Evolutionary conservation across 1,284 basidiomycete species (phyloP), one percentile per base, ranked within the genome.

Genomic region (Austroboletus novae-zelandiae): DNA sequence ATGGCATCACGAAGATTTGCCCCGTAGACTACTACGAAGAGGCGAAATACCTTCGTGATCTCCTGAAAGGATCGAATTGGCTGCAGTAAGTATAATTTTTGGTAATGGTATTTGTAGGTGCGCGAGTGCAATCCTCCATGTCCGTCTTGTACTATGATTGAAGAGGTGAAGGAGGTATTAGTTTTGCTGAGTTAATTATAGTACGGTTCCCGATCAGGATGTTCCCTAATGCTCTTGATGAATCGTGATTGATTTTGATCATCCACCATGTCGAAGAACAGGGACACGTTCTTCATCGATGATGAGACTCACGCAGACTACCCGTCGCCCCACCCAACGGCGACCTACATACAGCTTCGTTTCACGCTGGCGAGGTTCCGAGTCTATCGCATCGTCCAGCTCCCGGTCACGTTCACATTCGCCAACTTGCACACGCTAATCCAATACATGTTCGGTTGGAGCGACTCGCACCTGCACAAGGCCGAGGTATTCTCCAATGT

Each of bases 11-110:
- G 54, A 81, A 77, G 45, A 84, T 91, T 13, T 68, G 70, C 37
- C 71, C 75, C n/a, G 66, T 93, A 36, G 80, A 95, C 64, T 94
- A 83, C 65, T 77, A 76, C 40, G 82, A 83, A 57, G 92, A 94
- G 62, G 81, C 80, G 9, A 75, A 76, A 31, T 66, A 75, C 29
- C 72, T 93, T 49, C 74, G 81, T 29, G 80, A 86, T 49, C 61
- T 80, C 30, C 68, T 89, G 35, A 61, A 53, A 41, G 61, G 61
- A 18, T 65, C 69, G 4, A 49, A 51, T 18, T 76, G 74, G 74
- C 73, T 69, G 8, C 59, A 66, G 58, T 74, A 44, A 61, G 31
- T 45, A 9, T 3, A 11, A 9, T 6, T 0, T 2, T 5, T 8
- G 9, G 23, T 2, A 11, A 42, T 23, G 5, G 29, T 29, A n/a